These are phyloP conservation scores for Avicennia marina DNA, from an alignment of 257 asterid genomes.

Conservation along the genomic window DNA sequence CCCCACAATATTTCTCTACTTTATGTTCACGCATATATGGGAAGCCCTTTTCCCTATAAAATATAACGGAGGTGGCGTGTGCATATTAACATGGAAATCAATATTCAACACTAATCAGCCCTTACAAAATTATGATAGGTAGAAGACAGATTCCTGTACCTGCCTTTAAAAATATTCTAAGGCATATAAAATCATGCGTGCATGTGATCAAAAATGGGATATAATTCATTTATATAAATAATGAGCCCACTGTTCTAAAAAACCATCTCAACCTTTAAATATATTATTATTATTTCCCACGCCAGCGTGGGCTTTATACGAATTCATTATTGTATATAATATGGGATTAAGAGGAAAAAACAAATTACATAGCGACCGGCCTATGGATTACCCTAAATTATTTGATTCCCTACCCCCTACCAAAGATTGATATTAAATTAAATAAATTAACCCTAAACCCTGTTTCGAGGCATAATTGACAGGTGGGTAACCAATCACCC, in stretches of 20 bases:
- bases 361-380: conserved; percentile 17
- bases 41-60: neutral
- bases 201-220: neutral
- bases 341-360: neutral
- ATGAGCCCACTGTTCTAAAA: conserved; percentile 7
- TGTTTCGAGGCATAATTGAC: neutral
- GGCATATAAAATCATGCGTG: conserved; percentile 7
- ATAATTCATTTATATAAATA: conserved; percentile 8
- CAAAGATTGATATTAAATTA: neutral
- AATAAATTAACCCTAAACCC: neutral
- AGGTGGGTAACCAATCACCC: too few species aligned
- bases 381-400: conserved; percentile 7
- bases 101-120: conserved; percentile 22
- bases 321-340: too few species aligned
- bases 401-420: conserved; percentile 11
- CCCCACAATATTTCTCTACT: neutral
- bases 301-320: neutral
- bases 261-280: conserved; percentile 12
- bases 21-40: neutral
- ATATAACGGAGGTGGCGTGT: neutral
- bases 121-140: conserved; percentile 22
- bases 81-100: conserved; percentile 22
- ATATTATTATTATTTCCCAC: conserved; percentile 19
- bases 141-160: conserved; percentile 15
- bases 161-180: conserved; percentile 12